Percentiles rank a stretch among this genome's conserved stretches.
Conservation (phyloP, 306 rosid genomes). For the Vigna radiata region DNA sequence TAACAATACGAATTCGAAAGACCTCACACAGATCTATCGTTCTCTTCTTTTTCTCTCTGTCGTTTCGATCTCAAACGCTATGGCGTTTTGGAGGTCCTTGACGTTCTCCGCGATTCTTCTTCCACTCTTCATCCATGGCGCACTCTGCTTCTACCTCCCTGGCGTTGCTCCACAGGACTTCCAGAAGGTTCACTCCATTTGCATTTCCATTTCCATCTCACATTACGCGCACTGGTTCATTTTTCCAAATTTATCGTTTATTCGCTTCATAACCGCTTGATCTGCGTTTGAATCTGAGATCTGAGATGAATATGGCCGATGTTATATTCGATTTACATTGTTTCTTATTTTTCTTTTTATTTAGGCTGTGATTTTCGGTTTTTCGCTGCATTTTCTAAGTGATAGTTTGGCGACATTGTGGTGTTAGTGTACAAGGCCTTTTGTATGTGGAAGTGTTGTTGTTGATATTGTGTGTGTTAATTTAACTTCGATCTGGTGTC, state of each 20-base stretch:
- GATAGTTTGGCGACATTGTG: neutral
- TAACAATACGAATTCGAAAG: conserved; percentile 34
- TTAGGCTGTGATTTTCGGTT: neutral
- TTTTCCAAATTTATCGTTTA: neutral
- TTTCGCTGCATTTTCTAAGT: neutral
- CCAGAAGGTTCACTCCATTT: conserved; percentile 59
- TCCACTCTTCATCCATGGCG: conserved; percentile 67
- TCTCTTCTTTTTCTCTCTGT: neutral
- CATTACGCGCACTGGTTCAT: neutral
- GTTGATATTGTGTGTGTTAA: neutral
- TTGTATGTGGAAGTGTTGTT: conserved; percentile 14
- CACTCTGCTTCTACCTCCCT: conserved; percentile 83
- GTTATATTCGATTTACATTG: neutral
- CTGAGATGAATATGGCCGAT: conserved; percentile 34
- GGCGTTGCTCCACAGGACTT: conserved; percentile 99
- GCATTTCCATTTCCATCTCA: neutral
- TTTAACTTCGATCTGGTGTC: conserved; percentile 38
- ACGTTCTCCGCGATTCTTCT: conserved; percentile 51
- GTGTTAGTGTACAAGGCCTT: neutral
- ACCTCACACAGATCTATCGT: conserved; percentile 43
- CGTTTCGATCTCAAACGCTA: conserved; percentile 61
- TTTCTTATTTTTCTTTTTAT: neutral
- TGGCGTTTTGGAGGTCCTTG: conserved; percentile 79
- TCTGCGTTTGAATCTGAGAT: conserved; percentile 57
- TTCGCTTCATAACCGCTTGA: conserved; percentile 43